Percentiles rank a stretch among this genome's conserved stretches.
These are phyloP conservation scores for Aspergillus alliaceus DNA, from an alignment of 2,329 filamentous ascomycete genomes.

Conservation along the genomic window DNA sequence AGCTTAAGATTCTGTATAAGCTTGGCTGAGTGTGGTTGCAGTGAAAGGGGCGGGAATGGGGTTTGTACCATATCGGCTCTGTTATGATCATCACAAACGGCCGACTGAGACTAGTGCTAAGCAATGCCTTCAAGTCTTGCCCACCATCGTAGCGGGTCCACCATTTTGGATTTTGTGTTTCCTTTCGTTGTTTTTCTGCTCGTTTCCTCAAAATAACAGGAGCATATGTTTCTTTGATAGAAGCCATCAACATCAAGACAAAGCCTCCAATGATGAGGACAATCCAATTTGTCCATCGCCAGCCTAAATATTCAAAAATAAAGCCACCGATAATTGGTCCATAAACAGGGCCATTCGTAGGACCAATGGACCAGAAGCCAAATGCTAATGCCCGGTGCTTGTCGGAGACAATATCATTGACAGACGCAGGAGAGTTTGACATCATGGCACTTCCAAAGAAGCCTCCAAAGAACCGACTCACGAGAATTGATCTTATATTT, in stretches of 20 bases:
- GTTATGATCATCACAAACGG: constrained; percentile 73
- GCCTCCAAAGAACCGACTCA: constrained; percentile 70
- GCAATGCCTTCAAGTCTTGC: constrained; percentile 55
- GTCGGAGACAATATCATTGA: constrained; percentile 76
- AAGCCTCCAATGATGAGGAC: constrained; percentile 68
- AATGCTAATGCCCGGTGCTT: constrained; percentile 75
- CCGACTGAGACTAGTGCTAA: constrained; percentile 70
- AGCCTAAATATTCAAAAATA: constrained; percentile 64
- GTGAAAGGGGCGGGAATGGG: background rate
- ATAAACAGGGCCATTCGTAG: constrained; percentile 69
- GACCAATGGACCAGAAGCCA: constrained; percentile 76
- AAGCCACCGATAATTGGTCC: constrained; percentile 77
- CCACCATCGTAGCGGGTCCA: constrained; percentile 76
- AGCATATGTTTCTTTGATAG: constrained; percentile 71
- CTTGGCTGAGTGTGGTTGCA: too few species aligned
- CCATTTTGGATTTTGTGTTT: constrained; percentile 67
- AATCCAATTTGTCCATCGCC: constrained; percentile 86
- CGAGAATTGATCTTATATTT: constrained; percentile 65
- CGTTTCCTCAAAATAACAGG: constrained; percentile 67
- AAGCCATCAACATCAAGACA: constrained; percentile 57
- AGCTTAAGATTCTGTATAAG: background rate
- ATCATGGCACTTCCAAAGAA: constrained; percentile 75
- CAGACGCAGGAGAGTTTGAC: constrained; percentile 73
- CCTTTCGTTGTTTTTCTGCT: constrained; percentile 60
- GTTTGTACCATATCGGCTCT: constrained; percentile 73